Base-by-base conservation (phyloP, 2,329 filamentous ascomycete species). In the Apiospora phragmitis region DNA sequence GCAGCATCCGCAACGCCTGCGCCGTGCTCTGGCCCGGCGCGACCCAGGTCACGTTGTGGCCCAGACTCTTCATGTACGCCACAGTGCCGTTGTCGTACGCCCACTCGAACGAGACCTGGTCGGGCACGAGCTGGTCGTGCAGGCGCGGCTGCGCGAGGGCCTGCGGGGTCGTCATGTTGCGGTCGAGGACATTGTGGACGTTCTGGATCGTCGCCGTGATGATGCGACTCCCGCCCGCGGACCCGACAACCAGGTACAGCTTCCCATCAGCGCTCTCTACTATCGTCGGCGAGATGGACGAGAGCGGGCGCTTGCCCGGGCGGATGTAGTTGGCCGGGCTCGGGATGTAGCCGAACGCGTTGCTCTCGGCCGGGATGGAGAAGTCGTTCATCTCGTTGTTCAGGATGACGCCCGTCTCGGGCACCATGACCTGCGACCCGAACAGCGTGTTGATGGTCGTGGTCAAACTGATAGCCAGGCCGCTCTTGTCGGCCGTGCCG, bases 401-500 rank as follows among this genome's bases (percentile, higher is more conserved):
- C 82, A 95, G 91, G 68, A 95, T 92, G 59, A 96, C 84, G 3
- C 94, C 94, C 0, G 93, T 96, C 77, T 96, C 93, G 0, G 94
- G 94, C 0, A 96, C 89, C 75, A 96, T 89, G 62, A 97, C 76
- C 3, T 88, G 87, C 11, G 90, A 93, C 14, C 94, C 94, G 75
- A 97, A 97, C 1, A 93, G 84, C 9, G 94, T 84, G 79, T 97
- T 97, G 72, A 97, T 84, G 0, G 94, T 97, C 0, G 93, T 94
- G 0, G 94, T 97, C 2, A 94, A 83, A 0, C 92, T 92, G 67
- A 97, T 87, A 11, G 93, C 88, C 74, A 97, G 81, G 0, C 94
- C 94, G 1, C 85, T 88, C 51, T 84, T 82, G 79, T 97, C 94
- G 1, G 90, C 90, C 0, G 90, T 83, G 0, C 93, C 90, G 1